Evolutionary conservation across 208 protist species (phyloP).

Genomic region (Phytomonas sp.): DNA sequence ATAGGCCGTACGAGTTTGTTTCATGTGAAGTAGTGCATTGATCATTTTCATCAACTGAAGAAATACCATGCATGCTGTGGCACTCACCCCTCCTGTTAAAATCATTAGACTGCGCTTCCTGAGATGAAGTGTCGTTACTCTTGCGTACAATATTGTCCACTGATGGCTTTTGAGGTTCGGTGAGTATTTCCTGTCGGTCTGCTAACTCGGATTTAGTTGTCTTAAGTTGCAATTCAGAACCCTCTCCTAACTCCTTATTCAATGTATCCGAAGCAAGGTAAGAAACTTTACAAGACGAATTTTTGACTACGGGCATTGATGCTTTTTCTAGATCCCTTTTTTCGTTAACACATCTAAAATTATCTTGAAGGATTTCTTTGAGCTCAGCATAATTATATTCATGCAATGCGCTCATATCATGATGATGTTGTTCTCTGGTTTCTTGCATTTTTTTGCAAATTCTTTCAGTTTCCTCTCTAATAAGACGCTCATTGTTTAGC

Average conservation of each 20-base stretch:
- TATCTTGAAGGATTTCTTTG: constrained; percentile 13
- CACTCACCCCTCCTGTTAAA: not conserved
- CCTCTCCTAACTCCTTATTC: not conserved
- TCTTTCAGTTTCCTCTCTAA: constrained; percentile 20
- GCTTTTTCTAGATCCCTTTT: not conserved
- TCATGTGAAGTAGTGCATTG: not conserved
- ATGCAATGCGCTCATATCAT: constrained; percentile 14
- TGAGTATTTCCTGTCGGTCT: not conserved
- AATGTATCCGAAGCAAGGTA: not conserved
- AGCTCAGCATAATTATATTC: constrained; percentile 15
- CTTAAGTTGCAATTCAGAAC: not conserved
- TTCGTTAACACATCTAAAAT: not conserved
- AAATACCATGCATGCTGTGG: not conserved
- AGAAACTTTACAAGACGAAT: not conserved
- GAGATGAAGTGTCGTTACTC: not conserved
- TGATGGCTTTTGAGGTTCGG: not conserved
- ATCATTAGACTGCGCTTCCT: not conserved
- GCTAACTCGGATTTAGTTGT: not conserved
- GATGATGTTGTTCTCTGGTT: constrained; percentile 10
- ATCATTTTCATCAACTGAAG: not conserved
- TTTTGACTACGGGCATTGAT: not conserved
- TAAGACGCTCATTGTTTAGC: constrained; percentile 10
- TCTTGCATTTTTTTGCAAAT: constrained; percentile 11
- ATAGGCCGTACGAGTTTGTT: not conserved
- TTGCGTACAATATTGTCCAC: not conserved